A percentile compares a stretch with the other conserved stretches of the same genome.
Evolutionary conservation across 2,329 filamentous ascomycete genomes (phyloP).

Genomic region (Ophiognomonia clavigignenti-juglandacearum): DNA sequence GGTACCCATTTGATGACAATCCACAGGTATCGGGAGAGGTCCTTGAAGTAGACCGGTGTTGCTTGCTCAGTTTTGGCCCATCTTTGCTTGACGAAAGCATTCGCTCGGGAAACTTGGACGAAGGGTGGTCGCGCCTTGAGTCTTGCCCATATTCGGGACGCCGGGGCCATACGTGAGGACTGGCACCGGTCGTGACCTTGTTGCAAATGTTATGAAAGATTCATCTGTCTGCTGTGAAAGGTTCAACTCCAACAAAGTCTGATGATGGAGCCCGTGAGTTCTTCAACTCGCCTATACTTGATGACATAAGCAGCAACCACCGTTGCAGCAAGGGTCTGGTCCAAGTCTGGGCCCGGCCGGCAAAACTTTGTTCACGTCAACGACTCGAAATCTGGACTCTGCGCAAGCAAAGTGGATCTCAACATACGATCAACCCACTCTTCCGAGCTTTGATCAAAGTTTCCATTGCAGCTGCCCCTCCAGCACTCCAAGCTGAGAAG

Average conservation of each 20-base stretch:
- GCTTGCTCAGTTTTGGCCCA: conserved; percentile 5
- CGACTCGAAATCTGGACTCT: neutral
- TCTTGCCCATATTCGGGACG: conserved; percentile 6
- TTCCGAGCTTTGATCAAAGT: neutral
- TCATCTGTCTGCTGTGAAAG: neutral
- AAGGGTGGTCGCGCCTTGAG: conserved; percentile 1
- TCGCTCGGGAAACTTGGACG: neutral
- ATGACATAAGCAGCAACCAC: neutral
- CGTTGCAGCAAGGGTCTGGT: no score
- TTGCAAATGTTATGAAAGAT: neutral
- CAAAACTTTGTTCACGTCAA: neutral
- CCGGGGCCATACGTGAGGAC: conserved; percentile 10
- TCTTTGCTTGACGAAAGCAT: neutral
- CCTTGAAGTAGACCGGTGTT: conserved; percentile 23
- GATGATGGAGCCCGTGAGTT: no score
- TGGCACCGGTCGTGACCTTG: neutral
- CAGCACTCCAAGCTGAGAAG: no score
- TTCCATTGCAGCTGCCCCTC: neutral
- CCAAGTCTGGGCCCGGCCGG: conserved; percentile 4
- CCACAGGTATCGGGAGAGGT: conserved; percentile 42
- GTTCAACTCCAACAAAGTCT: no score
- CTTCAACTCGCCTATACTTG: no score
- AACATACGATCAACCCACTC: neutral
- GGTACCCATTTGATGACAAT: conserved; percentile 58
- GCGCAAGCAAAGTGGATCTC: neutral